Evolutionary conservation across 345 rosid genomes (phyloP), one percentile per base, ranked within the genome.

Genomic region (Combretum micranthum): DNA sequence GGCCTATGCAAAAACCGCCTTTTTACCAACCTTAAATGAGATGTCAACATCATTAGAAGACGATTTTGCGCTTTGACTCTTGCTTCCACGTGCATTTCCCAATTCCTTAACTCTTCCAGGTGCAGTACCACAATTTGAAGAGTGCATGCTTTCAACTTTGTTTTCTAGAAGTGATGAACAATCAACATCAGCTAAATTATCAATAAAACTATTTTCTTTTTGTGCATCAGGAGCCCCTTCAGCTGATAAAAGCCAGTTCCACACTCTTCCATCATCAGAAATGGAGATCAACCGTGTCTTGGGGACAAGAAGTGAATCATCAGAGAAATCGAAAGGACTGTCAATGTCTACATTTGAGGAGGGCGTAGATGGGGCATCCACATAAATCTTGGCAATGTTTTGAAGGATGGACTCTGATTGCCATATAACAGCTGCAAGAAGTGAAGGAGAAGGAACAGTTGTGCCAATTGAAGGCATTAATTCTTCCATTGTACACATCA

Each of bases 261-360:
- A 88, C 57, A 86, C 66, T 80, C 87, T 92, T 57, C 99, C 96
- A 66, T 92, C 96, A 69, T 92, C 97, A 64, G 98, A 86, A 65
- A 92, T 82, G 68, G 94, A 86, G 57, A 89, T 69, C 67, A 92
- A 59, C 67, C 74, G 80, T 44, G 91, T 83, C 75, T 85, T 85
- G 26, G 86, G 77, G 67, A 75, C 77, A 77, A 77, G 81, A 64
- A 83, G 74, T 57, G 87, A 77, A 58, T 86, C 84, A 48, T 88
- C 90, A 45, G 71, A 72, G 67, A 92, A 92, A 73, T 92, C 97
- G 66, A 92, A 86, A 62, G 88, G 96, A 77, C 77, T 84, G 68
- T 86, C 93, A 59, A 83, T 70, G 72, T 88, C 95, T 72, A 65
- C 69, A 62, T 77, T 47, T 37, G 82, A 60, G 25, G 65, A 66